phyloP scores from a whole-genome alignment of 2,329 filamentous ascomycete species.

The Phaeosphaeriaceae sp. region DNA sequence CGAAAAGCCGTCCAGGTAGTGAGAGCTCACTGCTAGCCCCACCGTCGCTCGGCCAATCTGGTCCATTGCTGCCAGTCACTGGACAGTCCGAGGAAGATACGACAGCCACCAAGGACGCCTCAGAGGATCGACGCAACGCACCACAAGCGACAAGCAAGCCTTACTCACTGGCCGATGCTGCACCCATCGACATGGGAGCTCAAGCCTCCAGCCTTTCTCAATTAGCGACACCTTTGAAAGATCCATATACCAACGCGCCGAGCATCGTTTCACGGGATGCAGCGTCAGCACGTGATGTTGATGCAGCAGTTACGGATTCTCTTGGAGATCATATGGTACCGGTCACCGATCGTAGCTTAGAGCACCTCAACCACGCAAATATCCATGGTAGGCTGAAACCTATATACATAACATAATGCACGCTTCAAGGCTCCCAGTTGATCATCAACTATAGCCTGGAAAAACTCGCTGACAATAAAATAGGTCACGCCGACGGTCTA shows the following conservation, averaged over 20 bases:
- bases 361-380: background rate
- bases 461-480: background rate
- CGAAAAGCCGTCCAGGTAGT: background rate
- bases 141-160: background rate
- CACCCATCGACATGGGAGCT: conserved; percentile 1
- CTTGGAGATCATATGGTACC: background rate
- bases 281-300: too few relatives aligned
- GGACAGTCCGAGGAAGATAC: background rate
- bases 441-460: background rate
- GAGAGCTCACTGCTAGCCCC: background rate
- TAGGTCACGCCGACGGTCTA: background rate
- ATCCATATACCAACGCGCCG: background rate
- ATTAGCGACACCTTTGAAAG: background rate
- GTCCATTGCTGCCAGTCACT: background rate
- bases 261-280: background rate
- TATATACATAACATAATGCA: background rate
- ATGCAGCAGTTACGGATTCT: background rate
- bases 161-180: background rate
- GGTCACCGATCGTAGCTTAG: background rate
- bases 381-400: background rate
- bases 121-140: background rate
- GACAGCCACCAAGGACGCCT: background rate
- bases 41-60: background rate
- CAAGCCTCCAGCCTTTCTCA: background rate
- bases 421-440: background rate